A percentile compares a stretch with the other conserved stretches of the same genome.
phyloP scores from a whole-genome alignment of 108 stramenopile species.

The Aurantiochytrium sp. region DNA sequence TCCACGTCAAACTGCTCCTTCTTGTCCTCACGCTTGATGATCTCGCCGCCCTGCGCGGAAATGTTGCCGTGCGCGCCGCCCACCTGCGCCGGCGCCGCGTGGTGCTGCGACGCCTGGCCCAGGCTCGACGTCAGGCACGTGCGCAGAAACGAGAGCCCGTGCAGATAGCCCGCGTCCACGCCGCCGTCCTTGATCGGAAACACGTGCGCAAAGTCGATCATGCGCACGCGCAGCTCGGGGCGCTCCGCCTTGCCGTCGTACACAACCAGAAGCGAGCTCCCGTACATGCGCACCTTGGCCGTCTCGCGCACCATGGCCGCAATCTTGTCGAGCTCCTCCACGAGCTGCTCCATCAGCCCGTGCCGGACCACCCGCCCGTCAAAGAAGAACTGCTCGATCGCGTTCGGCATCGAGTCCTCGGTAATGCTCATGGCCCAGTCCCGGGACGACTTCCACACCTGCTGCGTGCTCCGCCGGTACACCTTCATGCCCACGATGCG shows the following conservation, averaged over 20 bases:
- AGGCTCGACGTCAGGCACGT: background rate
- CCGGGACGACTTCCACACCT: background rate
- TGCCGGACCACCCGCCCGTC: background rate
- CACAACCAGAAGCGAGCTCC: background rate
- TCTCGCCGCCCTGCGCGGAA: background rate
- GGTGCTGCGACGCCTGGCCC: background rate
- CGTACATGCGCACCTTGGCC: constrained; percentile 16
- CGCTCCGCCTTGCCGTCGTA: background rate
- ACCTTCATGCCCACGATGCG: constrained; percentile 19
- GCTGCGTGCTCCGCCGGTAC: background rate
- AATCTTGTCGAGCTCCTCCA: background rate
- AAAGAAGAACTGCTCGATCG: background rate
- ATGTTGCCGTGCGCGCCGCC: constrained; percentile 28
- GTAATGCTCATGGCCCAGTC: background rate
- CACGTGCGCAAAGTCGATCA: constrained; percentile 31
- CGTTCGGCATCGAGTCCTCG: background rate
- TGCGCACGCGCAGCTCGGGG: background rate
- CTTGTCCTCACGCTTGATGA: constrained; percentile 20
- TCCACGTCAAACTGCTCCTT: constrained; percentile 9
- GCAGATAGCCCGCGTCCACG: background rate
- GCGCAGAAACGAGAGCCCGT: constrained; percentile 1
- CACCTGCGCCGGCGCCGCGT: background rate
- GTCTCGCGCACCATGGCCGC: background rate
- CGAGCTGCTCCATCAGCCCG: background rate
- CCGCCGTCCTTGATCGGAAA: background rate